These are phyloP conservation scores for Trebouxia gelatinosa DNA, from an alignment of 163 green algal species.

Conservation along the genomic window DNA sequence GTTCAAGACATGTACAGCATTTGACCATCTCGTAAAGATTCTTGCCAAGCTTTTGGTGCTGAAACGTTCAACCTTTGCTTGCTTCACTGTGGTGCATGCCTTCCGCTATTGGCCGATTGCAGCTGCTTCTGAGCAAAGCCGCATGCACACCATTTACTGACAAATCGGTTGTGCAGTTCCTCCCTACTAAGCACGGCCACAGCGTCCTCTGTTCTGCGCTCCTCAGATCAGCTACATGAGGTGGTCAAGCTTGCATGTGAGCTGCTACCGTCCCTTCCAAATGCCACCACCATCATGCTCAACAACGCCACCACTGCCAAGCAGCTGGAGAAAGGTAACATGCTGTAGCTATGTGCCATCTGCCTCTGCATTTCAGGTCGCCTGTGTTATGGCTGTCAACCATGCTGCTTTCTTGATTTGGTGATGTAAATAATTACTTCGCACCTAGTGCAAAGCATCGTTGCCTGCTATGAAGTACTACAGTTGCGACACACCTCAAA, in stretches of 20 bases:
- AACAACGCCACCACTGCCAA: conserved; percentile 39
- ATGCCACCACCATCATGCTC: conserved; percentile 38
- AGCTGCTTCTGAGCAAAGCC: background rate
- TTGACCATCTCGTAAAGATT: too few relatives aligned
- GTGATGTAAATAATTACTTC: too few relatives aligned
- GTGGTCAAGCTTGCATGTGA: conserved; percentile 71
- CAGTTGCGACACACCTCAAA: too few relatives aligned
- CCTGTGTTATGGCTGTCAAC: too few relatives aligned
- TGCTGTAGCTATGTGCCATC: too few relatives aligned
- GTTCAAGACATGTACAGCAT: too few relatives aligned
- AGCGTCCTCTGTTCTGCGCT: conserved; percentile 63
- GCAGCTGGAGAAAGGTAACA: too few relatives aligned
- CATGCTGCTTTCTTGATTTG: too few relatives aligned
- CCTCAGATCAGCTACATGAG: conserved; percentile 82
- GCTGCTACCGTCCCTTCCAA: conserved; percentile 70
- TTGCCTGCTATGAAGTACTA: too few relatives aligned
- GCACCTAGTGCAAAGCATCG: too few relatives aligned
- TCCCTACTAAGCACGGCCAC: conserved; percentile 56
- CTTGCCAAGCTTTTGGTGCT: too few relatives aligned
- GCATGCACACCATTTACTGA: background rate
- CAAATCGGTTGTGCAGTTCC: conserved; percentile 48
- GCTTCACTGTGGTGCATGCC: background rate
- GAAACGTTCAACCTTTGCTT: background rate
- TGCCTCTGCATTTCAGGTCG: too few relatives aligned
- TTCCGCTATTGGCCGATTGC: background rate